Conservation (phyloP, 2,329 filamentous ascomycete genomes). For the Beauveria rudraprayagi region DNA sequence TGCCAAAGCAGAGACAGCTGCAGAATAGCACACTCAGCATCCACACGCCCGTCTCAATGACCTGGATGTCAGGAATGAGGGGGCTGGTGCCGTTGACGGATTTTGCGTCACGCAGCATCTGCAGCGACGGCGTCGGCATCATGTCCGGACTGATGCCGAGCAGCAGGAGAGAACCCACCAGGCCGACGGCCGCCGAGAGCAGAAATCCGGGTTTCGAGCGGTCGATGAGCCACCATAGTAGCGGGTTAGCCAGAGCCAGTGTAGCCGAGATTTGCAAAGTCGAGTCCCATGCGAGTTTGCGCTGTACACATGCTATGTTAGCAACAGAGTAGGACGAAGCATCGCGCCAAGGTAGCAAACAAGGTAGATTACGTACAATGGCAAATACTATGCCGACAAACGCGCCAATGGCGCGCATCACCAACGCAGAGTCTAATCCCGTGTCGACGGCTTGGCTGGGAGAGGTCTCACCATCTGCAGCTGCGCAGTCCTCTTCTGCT, state of each 20-base stretch:
- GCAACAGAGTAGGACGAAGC: background rate
- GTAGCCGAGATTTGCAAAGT: conserved; percentile 89
- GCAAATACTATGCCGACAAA: conserved; percentile 56
- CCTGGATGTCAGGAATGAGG: conserved; percentile 49
- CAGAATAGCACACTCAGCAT: conserved; percentile 90
- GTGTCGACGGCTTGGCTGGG: conserved; percentile 26
- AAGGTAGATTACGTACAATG: conserved; percentile 56
- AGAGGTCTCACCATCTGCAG: conserved; percentile 21
- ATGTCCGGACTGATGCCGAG: conserved; percentile 70
- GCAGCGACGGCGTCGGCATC: conserved; percentile 57
- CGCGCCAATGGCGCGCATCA: conserved; percentile 49
- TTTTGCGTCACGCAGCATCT: conserved; percentile 20
- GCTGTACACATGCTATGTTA: conserved; percentile 37
- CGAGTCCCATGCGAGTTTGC: conserved; percentile 86
- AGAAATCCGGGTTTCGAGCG: conserved; percentile 78
- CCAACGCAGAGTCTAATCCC: conserved; percentile 64
- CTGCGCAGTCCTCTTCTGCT: conserved; percentile 22
- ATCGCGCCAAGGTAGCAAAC: background rate
- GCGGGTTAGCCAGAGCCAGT: conserved; percentile 82
- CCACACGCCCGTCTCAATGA: conserved; percentile 72
- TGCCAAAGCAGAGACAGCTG: conserved; percentile 91
- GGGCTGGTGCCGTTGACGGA: conserved; percentile 18
- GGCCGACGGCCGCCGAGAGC: conserved; percentile 64
- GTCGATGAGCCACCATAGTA: conserved; percentile 94
- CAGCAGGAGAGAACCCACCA: conserved; percentile 65